Conservation (phyloP, 2,329 filamentous ascomycete genomes). For the Nothopassalora personata region DNA sequence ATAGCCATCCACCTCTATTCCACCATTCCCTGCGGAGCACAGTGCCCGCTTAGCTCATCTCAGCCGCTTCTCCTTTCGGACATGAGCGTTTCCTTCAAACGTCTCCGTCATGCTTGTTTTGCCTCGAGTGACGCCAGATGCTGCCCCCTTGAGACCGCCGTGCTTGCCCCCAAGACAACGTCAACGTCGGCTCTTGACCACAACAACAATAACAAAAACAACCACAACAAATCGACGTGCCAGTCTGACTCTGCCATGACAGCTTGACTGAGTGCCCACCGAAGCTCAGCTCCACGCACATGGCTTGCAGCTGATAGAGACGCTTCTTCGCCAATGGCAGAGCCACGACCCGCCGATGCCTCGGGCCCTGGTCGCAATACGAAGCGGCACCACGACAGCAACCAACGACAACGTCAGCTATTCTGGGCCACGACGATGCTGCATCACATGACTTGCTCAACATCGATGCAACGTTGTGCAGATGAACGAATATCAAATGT, state of each 20-base stretch:
- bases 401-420: neutral
- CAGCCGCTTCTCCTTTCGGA: neutral
- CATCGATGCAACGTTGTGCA: neutral
- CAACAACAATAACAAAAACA: neutral
- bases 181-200: neutral
- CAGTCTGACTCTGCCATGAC: neutral
- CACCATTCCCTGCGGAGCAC: neutral
- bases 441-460: neutral
- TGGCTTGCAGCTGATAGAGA: neutral
- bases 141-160: neutral
- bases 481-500: neutral
- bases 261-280: neutral
- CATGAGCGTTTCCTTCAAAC: neutral
- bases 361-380: neutral
- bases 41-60: neutral
- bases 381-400: neutral
- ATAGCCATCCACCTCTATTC: neutral
- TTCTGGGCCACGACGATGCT: neutral
- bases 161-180: neutral
- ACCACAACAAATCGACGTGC: too few species aligned
- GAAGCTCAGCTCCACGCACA: neutral
- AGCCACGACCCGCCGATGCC: neutral
- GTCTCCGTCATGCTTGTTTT: neutral
- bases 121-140: neutral
- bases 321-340: neutral